Evolutionary conservation across 1,284 basidiomycete genomes (phyloP).

Genomic region (Dichomitus squalens): DNA sequence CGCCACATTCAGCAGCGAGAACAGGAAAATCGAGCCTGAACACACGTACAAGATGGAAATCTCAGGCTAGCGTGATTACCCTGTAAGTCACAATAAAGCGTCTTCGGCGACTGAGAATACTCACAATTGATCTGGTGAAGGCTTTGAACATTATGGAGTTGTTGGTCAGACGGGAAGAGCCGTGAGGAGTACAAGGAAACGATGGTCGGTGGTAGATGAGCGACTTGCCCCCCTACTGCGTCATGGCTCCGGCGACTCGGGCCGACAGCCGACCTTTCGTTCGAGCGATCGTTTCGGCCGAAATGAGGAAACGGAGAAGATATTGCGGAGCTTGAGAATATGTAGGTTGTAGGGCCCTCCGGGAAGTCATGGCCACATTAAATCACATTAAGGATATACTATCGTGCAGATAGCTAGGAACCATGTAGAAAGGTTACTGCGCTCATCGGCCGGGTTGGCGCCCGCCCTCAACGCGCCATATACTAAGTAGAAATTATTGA

Average conservation of each 20-base stretch:
- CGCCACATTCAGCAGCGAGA: neutral
- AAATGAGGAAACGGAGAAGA: conserved; percentile 31
- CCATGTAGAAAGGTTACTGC: too few relatives aligned
- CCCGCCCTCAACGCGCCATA: too few relatives aligned
- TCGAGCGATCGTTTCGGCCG: conserved; percentile 32
- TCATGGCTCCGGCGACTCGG: too few relatives aligned
- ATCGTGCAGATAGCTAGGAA: too few relatives aligned
- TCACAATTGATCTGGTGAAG: conserved; percentile 16
- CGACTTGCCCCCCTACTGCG: neutral
- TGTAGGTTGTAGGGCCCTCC: too few relatives aligned
- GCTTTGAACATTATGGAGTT: conserved; percentile 21
- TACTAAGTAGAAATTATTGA: too few relatives aligned
- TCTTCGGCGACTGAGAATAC: neutral
- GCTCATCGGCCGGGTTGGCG: too few relatives aligned
- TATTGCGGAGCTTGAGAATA: too few relatives aligned
- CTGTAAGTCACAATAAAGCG: neutral
- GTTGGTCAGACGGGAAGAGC: neutral
- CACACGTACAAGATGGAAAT: conserved; percentile 64
- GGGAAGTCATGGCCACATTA: too few relatives aligned
- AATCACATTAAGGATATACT: too few relatives aligned
- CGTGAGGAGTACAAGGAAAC: neutral
- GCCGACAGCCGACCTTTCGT: too few relatives aligned
- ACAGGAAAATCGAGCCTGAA: neutral
- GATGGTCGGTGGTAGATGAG: neutral
- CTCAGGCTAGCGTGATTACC: conserved; percentile 46